Percentiles rank a stretch among this genome's conserved stretches.
Evolutionary conservation across 306 rosid genomes (phyloP).

Genomic region (Begonia fuchsioides): DNA sequence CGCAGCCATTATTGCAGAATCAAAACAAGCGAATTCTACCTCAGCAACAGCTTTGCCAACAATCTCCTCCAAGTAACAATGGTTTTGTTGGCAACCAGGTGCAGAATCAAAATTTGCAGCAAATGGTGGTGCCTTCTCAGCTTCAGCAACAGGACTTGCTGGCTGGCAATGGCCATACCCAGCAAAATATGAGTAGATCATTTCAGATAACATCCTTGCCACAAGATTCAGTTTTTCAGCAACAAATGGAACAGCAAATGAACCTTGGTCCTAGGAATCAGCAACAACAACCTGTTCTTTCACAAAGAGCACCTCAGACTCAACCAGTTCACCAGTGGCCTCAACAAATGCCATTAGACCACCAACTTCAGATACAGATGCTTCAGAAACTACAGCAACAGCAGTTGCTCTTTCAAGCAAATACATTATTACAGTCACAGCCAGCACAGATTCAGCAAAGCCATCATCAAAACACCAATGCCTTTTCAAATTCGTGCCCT

Average conservation of each 20-base stretch:
- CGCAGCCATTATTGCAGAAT: slow-evolving; percentile 21
- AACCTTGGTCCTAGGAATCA: slow-evolving; percentile 56
- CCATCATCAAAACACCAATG: slow-evolving; percentile 46
- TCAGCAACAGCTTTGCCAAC: slow-evolving; percentile 32
- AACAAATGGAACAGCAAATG: slow-evolving; percentile 62
- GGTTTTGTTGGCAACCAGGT: slow-evolving; percentile 33
- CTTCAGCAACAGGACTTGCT: slow-evolving; percentile 70
- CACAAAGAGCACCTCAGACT: slow-evolving; percentile 53
- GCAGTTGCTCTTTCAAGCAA: slow-evolving; percentile 36
- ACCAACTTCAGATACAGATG: slow-evolving; percentile 60
- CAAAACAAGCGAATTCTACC: slow-evolving; percentile 18
- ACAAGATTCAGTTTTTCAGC: slow-evolving; percentile 67
- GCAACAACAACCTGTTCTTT: slow-evolving; percentile 54
- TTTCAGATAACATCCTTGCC: slow-evolving; percentile 45
- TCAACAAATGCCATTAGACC: slow-evolving; percentile 62
- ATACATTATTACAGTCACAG: slow-evolving; percentile 63
- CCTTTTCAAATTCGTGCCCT: too few relatives aligned
- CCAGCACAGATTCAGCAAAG: slow-evolving; percentile 56
- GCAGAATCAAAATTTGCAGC: slow-evolving; percentile 48
- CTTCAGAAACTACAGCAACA: slow-evolving; percentile 66
- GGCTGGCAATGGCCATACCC: slow-evolving; percentile 49
- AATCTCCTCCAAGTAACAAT: slow-evolving; percentile 34
- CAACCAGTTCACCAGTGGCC: slow-evolving; percentile 42
- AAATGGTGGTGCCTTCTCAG: slow-evolving; percentile 46
- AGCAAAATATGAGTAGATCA: slow-evolving; percentile 44